phyloP scores from a whole-genome alignment of 345 rosid genomes.

The Balakata baccata region DNA sequence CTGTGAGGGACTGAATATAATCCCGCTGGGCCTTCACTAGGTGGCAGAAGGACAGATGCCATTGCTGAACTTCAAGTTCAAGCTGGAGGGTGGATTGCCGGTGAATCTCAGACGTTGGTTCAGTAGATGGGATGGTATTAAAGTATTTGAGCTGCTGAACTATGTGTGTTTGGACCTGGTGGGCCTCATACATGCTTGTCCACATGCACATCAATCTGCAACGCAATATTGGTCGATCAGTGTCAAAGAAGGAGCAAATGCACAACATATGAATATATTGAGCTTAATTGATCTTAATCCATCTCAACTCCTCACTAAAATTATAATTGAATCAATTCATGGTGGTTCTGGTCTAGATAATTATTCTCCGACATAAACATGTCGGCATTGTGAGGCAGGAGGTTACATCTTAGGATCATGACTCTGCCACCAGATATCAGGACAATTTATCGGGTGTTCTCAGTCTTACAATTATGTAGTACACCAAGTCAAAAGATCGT shows the following conservation, averaged over 20 bases:
- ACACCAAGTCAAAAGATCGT: not conserved
- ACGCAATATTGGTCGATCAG: not conserved
- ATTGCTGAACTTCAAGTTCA: conserved; percentile 85
- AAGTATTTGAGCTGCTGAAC: conserved; percentile 94
- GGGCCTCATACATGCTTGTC: conserved; percentile 98
- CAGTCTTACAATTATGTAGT: not conserved
- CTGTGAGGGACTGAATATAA: conserved; percentile 76
- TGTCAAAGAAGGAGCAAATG: not conserved
- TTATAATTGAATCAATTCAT: too few relatives aligned
- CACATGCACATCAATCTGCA: conserved; percentile 92
- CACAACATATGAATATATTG: too few relatives aligned
- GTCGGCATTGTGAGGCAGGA: too few relatives aligned
- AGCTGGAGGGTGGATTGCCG: conserved; percentile 85
- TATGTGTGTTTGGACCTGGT: conserved; percentile 93
- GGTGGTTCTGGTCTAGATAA: too few relatives aligned
- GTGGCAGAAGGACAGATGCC: conserved; percentile 87
- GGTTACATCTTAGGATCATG: too few relatives aligned
- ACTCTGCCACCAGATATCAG: too few relatives aligned
- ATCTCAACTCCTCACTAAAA: too few relatives aligned
- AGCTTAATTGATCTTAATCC: too few relatives aligned
- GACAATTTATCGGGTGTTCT: not conserved
- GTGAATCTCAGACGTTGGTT: conserved; percentile 89
- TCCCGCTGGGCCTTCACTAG: conserved; percentile 76
- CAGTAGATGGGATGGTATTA: conserved; percentile 76
- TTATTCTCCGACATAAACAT: too few relatives aligned